These are phyloP conservation scores for Backusella luteola DNA, from an alignment of 192 early-diverging fungal species.

Conservation along the genomic window DNA sequence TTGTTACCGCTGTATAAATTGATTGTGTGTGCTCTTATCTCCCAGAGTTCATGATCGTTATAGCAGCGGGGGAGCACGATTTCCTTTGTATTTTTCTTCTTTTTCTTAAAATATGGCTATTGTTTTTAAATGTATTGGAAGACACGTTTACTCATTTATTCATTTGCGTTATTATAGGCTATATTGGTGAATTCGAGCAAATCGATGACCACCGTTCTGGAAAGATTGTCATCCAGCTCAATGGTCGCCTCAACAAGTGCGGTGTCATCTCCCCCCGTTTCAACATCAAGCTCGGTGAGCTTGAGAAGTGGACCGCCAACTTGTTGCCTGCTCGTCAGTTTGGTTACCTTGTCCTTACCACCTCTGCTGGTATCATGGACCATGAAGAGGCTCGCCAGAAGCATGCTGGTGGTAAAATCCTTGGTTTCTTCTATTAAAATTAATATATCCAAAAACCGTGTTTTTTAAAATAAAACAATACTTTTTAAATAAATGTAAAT, in stretches of 20 bases:
- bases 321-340: constrained; percentile 99
- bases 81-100: neutral
- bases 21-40: neutral
- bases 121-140: neutral
- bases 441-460: neutral
- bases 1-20: neutral
- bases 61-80: neutral
- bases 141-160: neutral
- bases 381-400: constrained; percentile 97
- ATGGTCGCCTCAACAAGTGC: constrained; percentile 99
- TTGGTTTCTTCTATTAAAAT: constrained; percentile 91
- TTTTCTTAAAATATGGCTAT: neutral
- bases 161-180: constrained; percentile 52
- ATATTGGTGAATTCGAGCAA: constrained; percentile 99
- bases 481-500: too few species aligned
- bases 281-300: constrained; percentile 90
- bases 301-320: constrained; percentile 97
- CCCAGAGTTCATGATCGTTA: neutral
- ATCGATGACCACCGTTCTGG: constrained; percentile 97
- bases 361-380: constrained; percentile 98
- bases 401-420: constrained; percentile 97
- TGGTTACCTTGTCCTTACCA: constrained; percentile 91
- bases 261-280: constrained; percentile 99
- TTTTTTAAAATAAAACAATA: too few species aligned
- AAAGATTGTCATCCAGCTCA: constrained; percentile 98